phyloP scores from a whole-genome alignment of 1,139 yeast genomes.

The Pichia sp. region DNA sequence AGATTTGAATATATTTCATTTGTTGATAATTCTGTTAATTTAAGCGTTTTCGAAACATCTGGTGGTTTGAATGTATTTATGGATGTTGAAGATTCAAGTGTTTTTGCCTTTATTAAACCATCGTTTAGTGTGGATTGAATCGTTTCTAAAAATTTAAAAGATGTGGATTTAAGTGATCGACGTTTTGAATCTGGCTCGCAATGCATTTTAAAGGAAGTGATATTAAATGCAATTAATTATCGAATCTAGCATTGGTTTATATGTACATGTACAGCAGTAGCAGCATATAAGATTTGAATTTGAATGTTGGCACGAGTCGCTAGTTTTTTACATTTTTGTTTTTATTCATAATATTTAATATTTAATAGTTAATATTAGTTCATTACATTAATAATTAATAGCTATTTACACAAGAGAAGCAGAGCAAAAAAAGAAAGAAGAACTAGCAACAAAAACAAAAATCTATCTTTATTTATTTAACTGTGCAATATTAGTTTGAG shows the following conservation, averaged over 20 bases:
- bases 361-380: no score
- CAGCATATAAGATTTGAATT: no score
- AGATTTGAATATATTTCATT: neutral
- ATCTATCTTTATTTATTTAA: neutral
- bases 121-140: neutral
- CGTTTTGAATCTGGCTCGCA: no score
- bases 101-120: neutral
- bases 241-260: no score
- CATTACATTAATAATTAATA: neutral
- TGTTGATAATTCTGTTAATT: slow-evolving; percentile 1
- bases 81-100: neutral
- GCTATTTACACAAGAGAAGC: neutral
- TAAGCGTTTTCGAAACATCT: neutral
- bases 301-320: no score
- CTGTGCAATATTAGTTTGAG: neutral
- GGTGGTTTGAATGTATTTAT: slow-evolving; percentile 5
- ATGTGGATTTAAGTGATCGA: neutral
- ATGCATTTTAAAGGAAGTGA: neutral
- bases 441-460: neutral
- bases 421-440: neutral
- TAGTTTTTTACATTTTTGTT: neutral
- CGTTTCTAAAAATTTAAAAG: neutral
- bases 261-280: no score
- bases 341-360: no score
- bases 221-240: no score